Conservation (phyloP, 257 asterid genomes). For the Nicotiana obtusifolia region DNA sequence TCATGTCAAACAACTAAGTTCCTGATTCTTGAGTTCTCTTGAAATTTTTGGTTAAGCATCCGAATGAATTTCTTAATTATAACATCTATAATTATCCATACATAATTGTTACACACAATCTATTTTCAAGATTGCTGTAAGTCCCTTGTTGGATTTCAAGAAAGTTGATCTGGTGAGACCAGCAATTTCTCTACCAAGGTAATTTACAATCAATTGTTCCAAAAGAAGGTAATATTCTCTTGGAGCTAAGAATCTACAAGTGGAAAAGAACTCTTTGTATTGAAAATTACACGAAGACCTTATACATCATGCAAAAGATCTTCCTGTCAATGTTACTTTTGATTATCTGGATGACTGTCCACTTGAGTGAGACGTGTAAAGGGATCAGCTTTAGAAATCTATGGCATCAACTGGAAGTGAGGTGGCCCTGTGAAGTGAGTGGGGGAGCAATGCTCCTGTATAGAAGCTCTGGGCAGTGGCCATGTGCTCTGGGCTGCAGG, state of each 20-base stretch:
- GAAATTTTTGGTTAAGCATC: not conserved
- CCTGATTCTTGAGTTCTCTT: not conserved
- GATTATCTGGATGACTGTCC: not conserved
- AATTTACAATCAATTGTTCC: not conserved
- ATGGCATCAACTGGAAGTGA: constrained; percentile 70
- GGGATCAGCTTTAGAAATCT: constrained; percentile 30
- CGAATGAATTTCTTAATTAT: not conserved
- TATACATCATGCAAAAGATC: not conserved
- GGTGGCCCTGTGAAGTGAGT: constrained; percentile 50
- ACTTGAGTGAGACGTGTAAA: not conserved
- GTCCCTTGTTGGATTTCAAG: not conserved
- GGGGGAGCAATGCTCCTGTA: constrained; percentile 37
- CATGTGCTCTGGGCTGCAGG: constrained; percentile 53
- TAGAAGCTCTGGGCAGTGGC: constrained; percentile 48
- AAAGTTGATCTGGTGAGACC: constrained; percentile 4
- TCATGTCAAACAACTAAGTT: not conserved
- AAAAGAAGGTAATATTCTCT: constrained; percentile 14
- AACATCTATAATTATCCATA: not conserved
- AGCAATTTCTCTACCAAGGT: not conserved
- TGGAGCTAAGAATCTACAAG: constrained; percentile 28
- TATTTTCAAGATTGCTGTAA: not conserved
- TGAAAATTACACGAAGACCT: constrained; percentile 3
- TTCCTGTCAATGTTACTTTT: not conserved
- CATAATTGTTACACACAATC: not conserved
- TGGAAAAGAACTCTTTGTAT: constrained; percentile 15